phyloP scores from a whole-genome alignment of 345 rosid species.

The Sisymbrium altissimum region DNA sequence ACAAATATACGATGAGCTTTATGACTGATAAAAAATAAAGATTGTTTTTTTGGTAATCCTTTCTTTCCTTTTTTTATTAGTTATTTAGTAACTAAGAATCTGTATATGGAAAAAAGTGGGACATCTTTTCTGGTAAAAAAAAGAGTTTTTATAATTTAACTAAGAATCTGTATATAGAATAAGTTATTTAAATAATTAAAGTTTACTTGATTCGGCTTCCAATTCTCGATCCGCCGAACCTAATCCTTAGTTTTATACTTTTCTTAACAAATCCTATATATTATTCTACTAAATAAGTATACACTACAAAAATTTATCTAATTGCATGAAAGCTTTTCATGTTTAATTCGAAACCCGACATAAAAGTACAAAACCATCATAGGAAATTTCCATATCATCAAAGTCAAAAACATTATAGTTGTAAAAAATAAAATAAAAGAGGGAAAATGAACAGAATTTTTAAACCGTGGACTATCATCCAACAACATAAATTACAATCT shows the following conservation, averaged over 20 bases:
- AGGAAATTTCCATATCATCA: background rate
- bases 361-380: background rate
- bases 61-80: background rate
- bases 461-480: background rate
- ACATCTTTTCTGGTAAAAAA: slow-evolving; percentile 13
- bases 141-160: background rate
- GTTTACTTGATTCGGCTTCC: slow-evolving; percentile 1
- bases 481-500: background rate
- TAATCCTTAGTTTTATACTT: background rate
- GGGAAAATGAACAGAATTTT: background rate
- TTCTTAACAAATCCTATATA: background rate
- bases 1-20: background rate
- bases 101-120: background rate
- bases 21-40: background rate
- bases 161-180: background rate
- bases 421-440: background rate
- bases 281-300: background rate
- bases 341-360: background rate
- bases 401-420: background rate
- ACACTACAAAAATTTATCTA: background rate
- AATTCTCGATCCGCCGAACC: slow-evolving; percentile 22
- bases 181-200: slow-evolving; percentile 1
- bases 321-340: background rate
- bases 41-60: background rate
- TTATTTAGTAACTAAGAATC: background rate